A percentile compares a stretch with the other conserved stretches of the same genome.
Evolutionary conservation across 2,329 filamentous ascomycete species (phyloP).

Genomic region (Fusarium illudens): DNA sequence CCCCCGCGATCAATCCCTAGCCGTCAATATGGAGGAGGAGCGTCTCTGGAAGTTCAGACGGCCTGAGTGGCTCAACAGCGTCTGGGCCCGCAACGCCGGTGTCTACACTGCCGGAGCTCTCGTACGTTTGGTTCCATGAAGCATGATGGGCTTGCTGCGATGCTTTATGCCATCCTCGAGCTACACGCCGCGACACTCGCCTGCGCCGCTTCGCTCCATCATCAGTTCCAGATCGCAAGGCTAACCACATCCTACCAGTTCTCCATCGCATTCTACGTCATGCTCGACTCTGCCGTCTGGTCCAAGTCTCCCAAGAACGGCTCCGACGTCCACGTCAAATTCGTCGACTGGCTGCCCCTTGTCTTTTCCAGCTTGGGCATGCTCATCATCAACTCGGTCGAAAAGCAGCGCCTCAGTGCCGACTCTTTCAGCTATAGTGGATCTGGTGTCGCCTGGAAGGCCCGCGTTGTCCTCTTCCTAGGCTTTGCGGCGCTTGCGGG

Average conservation of each 20-base stretch:
- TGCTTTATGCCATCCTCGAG: background rate
- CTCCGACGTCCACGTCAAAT: conserved; percentile 68
- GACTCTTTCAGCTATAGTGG: conserved; percentile 71
- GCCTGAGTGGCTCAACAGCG: conserved; percentile 73
- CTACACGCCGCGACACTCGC: background rate
- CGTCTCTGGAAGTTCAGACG: conserved; percentile 73
- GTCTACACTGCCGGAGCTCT: conserved; percentile 70
- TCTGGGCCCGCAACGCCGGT: conserved; percentile 69
- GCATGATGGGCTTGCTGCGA: background rate
- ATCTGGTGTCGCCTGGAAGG: conserved; percentile 73
- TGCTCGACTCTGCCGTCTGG: conserved; percentile 74
- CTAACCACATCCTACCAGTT: conserved; percentile 53
- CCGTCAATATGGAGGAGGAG: conserved; percentile 66
- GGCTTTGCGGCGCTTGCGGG: conserved; percentile 72
- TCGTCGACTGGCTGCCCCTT: conserved; percentile 75
- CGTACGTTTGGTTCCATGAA: conserved; percentile 54
- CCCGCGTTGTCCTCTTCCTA: conserved; percentile 71
- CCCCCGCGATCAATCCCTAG: background rate
- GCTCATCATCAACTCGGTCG: conserved; percentile 76
- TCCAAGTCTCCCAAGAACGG: conserved; percentile 68
- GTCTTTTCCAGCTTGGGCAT: conserved; percentile 73
- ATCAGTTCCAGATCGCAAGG: background rate
- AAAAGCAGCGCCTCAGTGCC: conserved; percentile 70
- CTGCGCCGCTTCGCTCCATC: background rate
- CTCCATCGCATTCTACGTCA: conserved; percentile 73